Percentiles rank a stretch among this genome's conserved stretches.
phyloP scores from a whole-genome alignment of 331 rosid species.

The Cucumis variabilis region DNA sequence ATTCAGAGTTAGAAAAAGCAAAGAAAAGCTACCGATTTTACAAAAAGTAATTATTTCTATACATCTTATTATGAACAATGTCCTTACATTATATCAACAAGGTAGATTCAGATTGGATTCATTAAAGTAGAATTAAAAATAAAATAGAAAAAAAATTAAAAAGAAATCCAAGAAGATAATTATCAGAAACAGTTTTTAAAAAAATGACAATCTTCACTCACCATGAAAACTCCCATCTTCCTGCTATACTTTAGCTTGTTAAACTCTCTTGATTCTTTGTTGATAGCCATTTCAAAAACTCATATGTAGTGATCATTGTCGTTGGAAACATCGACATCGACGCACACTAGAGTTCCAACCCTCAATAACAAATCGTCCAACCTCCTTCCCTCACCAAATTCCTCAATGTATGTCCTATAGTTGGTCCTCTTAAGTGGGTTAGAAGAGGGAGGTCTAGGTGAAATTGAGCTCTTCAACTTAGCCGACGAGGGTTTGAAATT shows the following conservation, averaged over 20 bases:
- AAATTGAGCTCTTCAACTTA: no score
- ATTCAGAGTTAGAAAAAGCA: no score
- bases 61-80: slow-evolving; percentile 27
- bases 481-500: no score
- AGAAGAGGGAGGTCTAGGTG: no score
- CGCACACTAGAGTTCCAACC: slow-evolving; percentile 88
- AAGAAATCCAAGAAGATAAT: background rate
- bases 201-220: background rate
- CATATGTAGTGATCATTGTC: slow-evolving; percentile 94
- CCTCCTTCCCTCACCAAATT: slow-evolving; percentile 86
- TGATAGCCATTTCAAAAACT: slow-evolving; percentile 83
- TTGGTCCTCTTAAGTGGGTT: slow-evolving; percentile 72
- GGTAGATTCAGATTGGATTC: background rate
- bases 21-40: no score
- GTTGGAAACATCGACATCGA: slow-evolving; percentile 93
- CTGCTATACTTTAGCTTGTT: background rate
- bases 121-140: no score
- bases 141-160: background rate
- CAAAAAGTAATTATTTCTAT: slow-evolving; percentile 26
- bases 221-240: background rate
- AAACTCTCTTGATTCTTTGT: slow-evolving; percentile 60
- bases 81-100: slow-evolving; percentile 26
- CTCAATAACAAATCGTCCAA: slow-evolving; percentile 88
- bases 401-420: slow-evolving; percentile 69
- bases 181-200: background rate